phyloP scores from a whole-genome alignment of 495 filamentous ascomycete genomes.

The Penicillium cataractarum region DNA sequence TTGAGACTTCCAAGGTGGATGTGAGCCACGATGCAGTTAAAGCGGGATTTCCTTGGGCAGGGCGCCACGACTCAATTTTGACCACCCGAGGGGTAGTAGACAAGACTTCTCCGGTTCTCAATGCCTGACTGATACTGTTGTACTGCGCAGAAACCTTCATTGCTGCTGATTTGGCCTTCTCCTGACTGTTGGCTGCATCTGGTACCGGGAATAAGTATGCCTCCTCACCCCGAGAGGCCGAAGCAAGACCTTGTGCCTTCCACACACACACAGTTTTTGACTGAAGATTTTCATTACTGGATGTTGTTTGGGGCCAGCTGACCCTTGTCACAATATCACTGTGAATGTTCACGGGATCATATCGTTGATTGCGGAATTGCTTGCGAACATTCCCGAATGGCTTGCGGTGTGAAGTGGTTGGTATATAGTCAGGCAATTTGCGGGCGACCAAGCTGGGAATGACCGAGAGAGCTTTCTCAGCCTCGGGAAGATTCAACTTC shows the following conservation, averaged over 20 bases:
- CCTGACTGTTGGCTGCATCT: background rate
- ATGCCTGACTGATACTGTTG: constrained; percentile 21
- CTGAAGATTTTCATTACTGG: background rate
- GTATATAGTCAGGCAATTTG: constrained; percentile 2
- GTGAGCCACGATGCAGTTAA: constrained; percentile 12
- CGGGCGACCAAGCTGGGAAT: constrained; percentile 18
- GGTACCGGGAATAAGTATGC: constrained; percentile 12
- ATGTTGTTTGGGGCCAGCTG: constrained; percentile 14
- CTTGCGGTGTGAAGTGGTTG: background rate
- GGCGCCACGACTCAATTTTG: constrained; percentile 16
- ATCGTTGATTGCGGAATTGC: constrained; percentile 31
- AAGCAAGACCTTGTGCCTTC: constrained; percentile 3
- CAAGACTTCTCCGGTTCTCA: constrained; percentile 10
- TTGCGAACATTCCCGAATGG: constrained; percentile 21
- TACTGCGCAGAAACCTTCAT: constrained; percentile 19
- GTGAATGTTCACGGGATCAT: constrained; percentile 23
- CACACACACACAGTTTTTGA: constrained; percentile 23
- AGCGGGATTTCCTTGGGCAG: constrained; percentile 19
- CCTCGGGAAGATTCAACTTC: background rate
- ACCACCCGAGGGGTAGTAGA: background rate
- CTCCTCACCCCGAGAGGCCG: background rate
- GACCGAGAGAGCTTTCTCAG: constrained; percentile 8
- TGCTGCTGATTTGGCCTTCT: constrained; percentile 3
- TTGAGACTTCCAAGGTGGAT: constrained; percentile 16
- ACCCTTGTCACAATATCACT: constrained; percentile 21